phyloP scores from a whole-genome alignment of 257 asterid species.

The Ocimum tenuiflorum region DNA sequence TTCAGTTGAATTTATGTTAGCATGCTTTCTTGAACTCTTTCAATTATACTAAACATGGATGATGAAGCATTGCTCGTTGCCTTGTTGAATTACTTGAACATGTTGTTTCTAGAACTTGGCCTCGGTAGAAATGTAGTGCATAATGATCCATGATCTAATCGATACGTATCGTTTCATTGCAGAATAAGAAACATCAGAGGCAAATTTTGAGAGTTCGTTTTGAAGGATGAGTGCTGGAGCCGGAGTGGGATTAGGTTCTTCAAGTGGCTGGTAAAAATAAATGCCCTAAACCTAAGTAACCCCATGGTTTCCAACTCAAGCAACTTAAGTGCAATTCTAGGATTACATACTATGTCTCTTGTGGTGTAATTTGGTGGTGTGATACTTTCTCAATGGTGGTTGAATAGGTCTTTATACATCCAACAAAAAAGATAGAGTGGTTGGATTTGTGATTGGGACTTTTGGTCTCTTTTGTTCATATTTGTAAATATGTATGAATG shows the following conservation, averaged over 20 bases:
- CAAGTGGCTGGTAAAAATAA: slow-evolving; percentile 47
- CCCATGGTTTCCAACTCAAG: slow-evolving; percentile 30
- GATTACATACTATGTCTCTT: no score
- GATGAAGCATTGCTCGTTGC: no score
- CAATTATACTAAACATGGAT: no score
- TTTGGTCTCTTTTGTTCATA: slow-evolving; percentile 21
- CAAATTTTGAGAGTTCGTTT: slow-evolving; percentile 11
- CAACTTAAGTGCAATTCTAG: no score
- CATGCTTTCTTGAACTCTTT: no score
- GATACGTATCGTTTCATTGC: no score
- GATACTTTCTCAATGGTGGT: slow-evolving; percentile 25
- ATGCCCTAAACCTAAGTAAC: slow-evolving; percentile 30
- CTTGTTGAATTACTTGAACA: no score
- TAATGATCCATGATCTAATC: no score
- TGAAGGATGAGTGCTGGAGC: slow-evolving; percentile 28
- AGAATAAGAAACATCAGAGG: no score
- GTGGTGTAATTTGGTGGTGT: slow-evolving; percentile 23
- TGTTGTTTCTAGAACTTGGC: no score
- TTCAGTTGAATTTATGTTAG: no score
- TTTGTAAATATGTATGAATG: slow-evolving; percentile 4
- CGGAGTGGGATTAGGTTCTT: slow-evolving; percentile 49
- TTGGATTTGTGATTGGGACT: slow-evolving; percentile 29
- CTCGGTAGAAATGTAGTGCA: no score
- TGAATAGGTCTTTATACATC: slow-evolving; percentile 4
- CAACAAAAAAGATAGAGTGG: neutral